These are phyloP conservation scores for Pichia cephalocereana DNA, from an alignment of 805 yeast genomes.

Conservation along the genomic window DNA sequence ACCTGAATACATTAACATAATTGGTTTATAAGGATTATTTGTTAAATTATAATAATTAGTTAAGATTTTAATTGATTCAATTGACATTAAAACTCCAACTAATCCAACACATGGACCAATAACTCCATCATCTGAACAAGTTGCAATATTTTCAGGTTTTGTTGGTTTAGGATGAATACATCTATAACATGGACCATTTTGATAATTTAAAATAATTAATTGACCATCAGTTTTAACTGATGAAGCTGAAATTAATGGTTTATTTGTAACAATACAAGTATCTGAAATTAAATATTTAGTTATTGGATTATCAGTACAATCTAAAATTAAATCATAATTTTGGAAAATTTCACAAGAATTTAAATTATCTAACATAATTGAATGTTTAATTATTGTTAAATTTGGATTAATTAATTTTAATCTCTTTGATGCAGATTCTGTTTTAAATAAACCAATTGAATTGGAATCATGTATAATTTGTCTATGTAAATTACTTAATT, in stretches of 20 bases:
- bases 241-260: conserved; percentile 82
- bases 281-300: conserved; percentile 84
- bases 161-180: conserved; percentile 92
- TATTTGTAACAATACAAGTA: conserved; percentile 57
- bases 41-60: conserved; percentile 42
- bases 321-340: conserved; percentile 70
- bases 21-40: conserved; percentile 53
- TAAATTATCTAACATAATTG: conserved; percentile 37
- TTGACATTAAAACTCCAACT: conserved; percentile 82
- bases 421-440: conserved; percentile 63
- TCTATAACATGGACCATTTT: conserved; percentile 84
- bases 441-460: conserved; percentile 61
- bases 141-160: conserved; percentile 66
- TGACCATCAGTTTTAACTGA: conserved; percentile 93
- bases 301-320: conserved; percentile 91
- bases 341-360: conserved; percentile 58
- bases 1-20: conserved; percentile 58
- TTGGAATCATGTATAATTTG: conserved; percentile 72
- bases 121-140: conserved; percentile 92
- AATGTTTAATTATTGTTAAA: conserved; percentile 45
- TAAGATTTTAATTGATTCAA: conserved; percentile 73
- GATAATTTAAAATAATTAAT: conserved; percentile 62
- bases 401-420: conserved; percentile 56
- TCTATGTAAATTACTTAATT: conserved; percentile 76
- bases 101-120: conserved; percentile 94